Evolutionary conservation across 345 rosid species (phyloP).

Genomic region (Gossypium anomalum): DNA sequence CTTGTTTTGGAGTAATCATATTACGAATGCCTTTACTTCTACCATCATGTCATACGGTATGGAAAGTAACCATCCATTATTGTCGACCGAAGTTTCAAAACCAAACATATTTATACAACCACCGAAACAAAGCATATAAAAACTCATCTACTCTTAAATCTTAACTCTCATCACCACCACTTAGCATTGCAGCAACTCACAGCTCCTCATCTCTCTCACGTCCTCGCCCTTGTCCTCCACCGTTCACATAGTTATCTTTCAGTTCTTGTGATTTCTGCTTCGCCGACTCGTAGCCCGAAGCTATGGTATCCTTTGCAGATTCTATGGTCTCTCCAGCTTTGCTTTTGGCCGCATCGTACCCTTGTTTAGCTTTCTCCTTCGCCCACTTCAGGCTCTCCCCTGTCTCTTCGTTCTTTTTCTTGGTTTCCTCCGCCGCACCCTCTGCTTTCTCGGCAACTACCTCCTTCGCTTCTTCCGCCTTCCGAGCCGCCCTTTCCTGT

Average conservation of each 20-base stretch:
- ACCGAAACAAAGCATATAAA: neutral
- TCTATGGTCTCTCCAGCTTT: conserved; percentile 20
- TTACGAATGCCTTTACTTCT: too few relatives aligned
- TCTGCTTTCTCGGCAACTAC: conserved; percentile 23
- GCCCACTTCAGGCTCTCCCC: conserved; percentile 32
- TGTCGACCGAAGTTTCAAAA: neutral
- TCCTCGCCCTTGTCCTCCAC: conserved; percentile 1
- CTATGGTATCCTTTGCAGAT: conserved; percentile 26
- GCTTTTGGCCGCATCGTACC: conserved; percentile 12
- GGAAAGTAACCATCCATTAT: neutral
- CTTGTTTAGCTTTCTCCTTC: conserved; percentile 12
- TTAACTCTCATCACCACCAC: neutral
- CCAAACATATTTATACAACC: neutral
- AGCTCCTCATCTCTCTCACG: conserved; percentile 26
- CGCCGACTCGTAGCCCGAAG: conserved; percentile 12
- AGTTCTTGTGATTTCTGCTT: conserved; percentile 24
- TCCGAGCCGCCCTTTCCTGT: conserved; percentile 14
- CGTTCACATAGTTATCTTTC: conserved; percentile 15
- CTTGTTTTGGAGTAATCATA: too few relatives aligned
- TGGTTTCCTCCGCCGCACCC: neutral
- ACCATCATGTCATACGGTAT: too few relatives aligned
- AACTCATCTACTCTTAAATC: neutral
- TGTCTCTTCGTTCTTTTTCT: conserved; percentile 15
- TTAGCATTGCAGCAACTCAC: neutral
- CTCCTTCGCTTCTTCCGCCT: conserved; percentile 25